Evolutionary conservation across 768 basidiomycete species (phyloP), one percentile per base, ranked within the genome.

Genomic region (Boletus insuetus): DNA sequence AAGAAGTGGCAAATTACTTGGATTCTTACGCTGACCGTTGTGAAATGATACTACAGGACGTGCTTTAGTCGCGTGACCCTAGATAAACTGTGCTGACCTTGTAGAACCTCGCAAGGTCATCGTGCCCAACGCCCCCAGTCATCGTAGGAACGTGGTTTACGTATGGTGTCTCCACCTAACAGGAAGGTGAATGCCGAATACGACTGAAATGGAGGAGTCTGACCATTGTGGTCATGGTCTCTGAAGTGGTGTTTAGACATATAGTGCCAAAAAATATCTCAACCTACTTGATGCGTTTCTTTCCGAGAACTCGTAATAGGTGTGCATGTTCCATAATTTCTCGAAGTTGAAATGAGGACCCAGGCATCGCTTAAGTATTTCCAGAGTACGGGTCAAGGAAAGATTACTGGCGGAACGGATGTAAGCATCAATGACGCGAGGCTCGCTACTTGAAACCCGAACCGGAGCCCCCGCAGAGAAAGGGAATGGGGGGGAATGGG

Each of bases 321-420:
- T 77, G 53, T 80, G 79, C 62, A 66, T 72, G 52, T 78, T 75
- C 77, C 79, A 80, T 14, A 78, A 60, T 53, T 70, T 69, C 66
- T 81, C 80, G 4, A 79, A 66, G 46, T 77, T 69, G 52, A 74
- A 77, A 59, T 72, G 69, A 41, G 79, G 80, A 1, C 79, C 79
- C 24, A 77, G 54, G 42, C 70, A 57, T 38, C 66, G 64, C 43
- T 69, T 68, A 29, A 75, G 64, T 26, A 72, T 62, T 50, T 69
- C 73, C 22, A 77, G 65, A 38, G 75, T 75, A 17, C 76, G 66
- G 29, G 70, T 74, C 55, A 75, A 69, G 10, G 75, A 71, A 20
- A 78, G 58, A 32, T 59, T 67, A 17, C 67, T 71, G 34, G 77
- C 77, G 35, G 77, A 78, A 26, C 66, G 71, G 24, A 66, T 53